Evolutionary conservation across 2,329 filamentous ascomycete genomes (phyloP), one percentile per base, ranked within the genome.

Genomic region (Clonostachys rosea): DNA sequence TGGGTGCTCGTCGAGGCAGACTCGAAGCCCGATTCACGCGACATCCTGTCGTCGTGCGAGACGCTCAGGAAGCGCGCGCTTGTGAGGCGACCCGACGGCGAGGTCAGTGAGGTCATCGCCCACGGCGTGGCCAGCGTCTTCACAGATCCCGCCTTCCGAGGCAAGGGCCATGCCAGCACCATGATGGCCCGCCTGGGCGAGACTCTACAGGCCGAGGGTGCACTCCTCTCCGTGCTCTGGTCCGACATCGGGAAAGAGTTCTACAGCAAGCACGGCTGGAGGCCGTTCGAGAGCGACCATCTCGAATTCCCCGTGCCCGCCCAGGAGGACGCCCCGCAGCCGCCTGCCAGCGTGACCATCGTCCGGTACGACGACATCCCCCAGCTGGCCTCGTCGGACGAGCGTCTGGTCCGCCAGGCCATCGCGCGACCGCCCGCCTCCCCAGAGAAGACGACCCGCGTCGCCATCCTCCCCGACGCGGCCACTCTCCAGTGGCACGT

Each of bases 211-310:
- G 36, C 59, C 20, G 43, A 57, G n/a, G 59, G 24, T 66, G 69
- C 44, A 60, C 74, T 62, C 52, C 65, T 13, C 64, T 91, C 88
- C 1, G 79, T 95, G 8, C 74, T 96, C 9, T 96, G 84, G 66
- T 95, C 90, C 9, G 89, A 95, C 58, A 91, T 95, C 53, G 89
- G 91, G 17, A 87, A 89, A 71, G 70, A 72, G 37, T 96, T 91
- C 66, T 96, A 96, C 67, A 79, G 86, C 5, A 75, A 73, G 34
- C 75, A 82, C 52, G 90, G 90, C 42, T 96, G 91, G 91, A 75
- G 81, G 43, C 76, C 83, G 0, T 91, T 86, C 56, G 74, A 79
- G 17, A 92, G 88, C 49, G 74, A 78, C 2, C 91, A 96, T 62
- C 73, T 95, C 40, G 74, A 78, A 34, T 78, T 95, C 47, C 67